Percentiles rank a stretch among this genome's conserved stretches.
Evolutionary conservation across 495 filamentous ascomycete genomes (phyloP).

Genomic region (Aspergillus campestris): DNA sequence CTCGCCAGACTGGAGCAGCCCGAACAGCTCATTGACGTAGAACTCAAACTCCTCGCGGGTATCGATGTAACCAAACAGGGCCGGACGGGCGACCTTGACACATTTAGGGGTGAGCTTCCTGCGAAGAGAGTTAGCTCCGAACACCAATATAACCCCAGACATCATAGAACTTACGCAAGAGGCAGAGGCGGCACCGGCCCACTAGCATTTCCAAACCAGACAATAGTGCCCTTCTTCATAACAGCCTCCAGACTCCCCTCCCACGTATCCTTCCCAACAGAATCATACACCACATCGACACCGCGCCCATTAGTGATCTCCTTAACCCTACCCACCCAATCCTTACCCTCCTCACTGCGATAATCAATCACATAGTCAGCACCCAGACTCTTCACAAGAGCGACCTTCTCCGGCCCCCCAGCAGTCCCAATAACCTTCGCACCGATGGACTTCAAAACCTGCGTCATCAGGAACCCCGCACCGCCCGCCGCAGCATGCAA

Average conservation of each 20-base stretch:
- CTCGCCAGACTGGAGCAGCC: constrained; percentile 56
- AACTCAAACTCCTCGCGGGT: constrained; percentile 68
- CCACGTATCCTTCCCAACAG: constrained; percentile 82
- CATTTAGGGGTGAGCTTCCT: constrained; percentile 67
- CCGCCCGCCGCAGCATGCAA: constrained; percentile 90
- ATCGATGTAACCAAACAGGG: constrained; percentile 62
- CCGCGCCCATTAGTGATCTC: constrained; percentile 66
- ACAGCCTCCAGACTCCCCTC: constrained; percentile 71
- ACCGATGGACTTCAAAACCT: constrained; percentile 64
- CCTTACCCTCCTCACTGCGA: constrained; percentile 52
- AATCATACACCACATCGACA: constrained; percentile 77
- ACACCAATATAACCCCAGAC: background rate
- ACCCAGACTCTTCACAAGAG: constrained; percentile 56
- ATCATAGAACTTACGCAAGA: constrained; percentile 42
- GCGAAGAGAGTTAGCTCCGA: background rate
- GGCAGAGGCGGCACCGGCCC: constrained; percentile 71
- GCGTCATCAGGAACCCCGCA: constrained; percentile 68
- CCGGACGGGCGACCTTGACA: constrained; percentile 67
- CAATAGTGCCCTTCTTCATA: constrained; percentile 73
- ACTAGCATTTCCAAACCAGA: constrained; percentile 83
- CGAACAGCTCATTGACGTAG: constrained; percentile 68
- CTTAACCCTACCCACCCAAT: constrained; percentile 55
- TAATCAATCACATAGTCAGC: constrained; percentile 71
- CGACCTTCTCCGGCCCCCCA: constrained; percentile 62
- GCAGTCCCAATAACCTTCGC: constrained; percentile 81